These are phyloP conservation scores for Diversispora eburnea DNA, from an alignment of 192 early-diverging fungal genomes.

Conservation along the genomic window DNA sequence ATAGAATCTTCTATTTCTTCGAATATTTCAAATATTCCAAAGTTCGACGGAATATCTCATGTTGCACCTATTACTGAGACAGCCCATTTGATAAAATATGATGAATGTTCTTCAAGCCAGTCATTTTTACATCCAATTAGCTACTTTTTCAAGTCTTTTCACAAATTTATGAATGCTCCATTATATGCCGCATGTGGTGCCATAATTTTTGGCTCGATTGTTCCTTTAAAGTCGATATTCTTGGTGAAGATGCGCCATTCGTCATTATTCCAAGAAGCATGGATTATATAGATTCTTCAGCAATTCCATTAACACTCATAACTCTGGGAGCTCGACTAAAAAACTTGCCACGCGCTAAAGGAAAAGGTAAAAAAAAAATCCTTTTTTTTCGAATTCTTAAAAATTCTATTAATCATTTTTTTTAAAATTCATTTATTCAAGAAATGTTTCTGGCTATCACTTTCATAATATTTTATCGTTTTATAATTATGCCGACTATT, in stretches of 20 bases:
- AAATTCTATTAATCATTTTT: too few species aligned
- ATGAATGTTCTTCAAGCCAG: too few species aligned
- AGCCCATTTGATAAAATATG: too few species aligned
- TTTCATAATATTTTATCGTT: slow-evolving; percentile 4
- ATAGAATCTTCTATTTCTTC: too few species aligned
- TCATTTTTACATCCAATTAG: too few species aligned
- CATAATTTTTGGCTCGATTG: slow-evolving; percentile 13
- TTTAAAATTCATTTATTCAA: background rate
- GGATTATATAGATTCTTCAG: background rate
- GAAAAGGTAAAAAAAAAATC: too few species aligned
- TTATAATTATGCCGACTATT: slow-evolving; percentile 26
- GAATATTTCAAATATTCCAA: too few species aligned
- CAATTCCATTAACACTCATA: slow-evolving; percentile 25
- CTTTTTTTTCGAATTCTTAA: too few species aligned
- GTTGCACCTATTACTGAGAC: too few species aligned
- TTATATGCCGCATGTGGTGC: slow-evolving; percentile 22
- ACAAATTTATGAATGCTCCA: slow-evolving; percentile 28
- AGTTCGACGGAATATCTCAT: too few species aligned
- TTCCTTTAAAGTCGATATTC: slow-evolving; percentile 15
- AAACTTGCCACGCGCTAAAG: slow-evolving; percentile 17
- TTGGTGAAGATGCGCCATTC: background rate
- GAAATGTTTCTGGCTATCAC: slow-evolving; percentile 2
- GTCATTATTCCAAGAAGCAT: slow-evolving; percentile 3
- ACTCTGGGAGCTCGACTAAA: slow-evolving; percentile 31
- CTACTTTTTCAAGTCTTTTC: too few species aligned